Evolutionary conservation across 345 rosid genomes (phyloP).

Genomic region (Mallotus nudiflorus): DNA sequence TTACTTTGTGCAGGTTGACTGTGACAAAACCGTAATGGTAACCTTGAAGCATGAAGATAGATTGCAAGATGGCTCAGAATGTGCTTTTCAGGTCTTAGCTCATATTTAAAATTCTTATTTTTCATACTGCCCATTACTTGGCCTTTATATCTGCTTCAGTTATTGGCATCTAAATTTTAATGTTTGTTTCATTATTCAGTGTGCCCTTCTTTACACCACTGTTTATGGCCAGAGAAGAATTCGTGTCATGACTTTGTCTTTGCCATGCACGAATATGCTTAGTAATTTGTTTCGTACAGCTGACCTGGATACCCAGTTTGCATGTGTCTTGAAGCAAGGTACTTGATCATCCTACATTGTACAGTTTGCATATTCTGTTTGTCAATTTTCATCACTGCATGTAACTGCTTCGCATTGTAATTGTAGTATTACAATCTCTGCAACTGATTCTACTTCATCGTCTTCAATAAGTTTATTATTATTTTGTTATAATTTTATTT

Average conservation of each 20-base stretch:
- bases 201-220: slow-evolving; percentile 92
- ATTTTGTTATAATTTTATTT: neutral
- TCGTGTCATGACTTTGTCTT: slow-evolving; percentile 69
- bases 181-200: slow-evolving; percentile 43
- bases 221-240: slow-evolving; percentile 87
- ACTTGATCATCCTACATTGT: slow-evolving; percentile 1
- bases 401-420: neutral
- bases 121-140: neutral
- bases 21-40: slow-evolving; percentile 81
- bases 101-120: neutral
- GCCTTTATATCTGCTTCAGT: neutral
- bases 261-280: slow-evolving; percentile 74
- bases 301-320: slow-evolving; percentile 83
- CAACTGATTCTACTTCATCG: neutral
- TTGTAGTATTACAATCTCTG: neutral
- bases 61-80: slow-evolving; percentile 87
- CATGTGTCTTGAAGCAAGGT: slow-evolving; percentile 89
- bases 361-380: neutral
- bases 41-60: slow-evolving; percentile 87
- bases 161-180: neutral
- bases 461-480: neutral
- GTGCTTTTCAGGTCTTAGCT: slow-evolving; percentile 72
- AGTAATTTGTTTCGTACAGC: slow-evolving; percentile 79
- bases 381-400: neutral
- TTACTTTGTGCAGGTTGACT: slow-evolving; percentile 63